Evolutionary conservation across 2,329 filamentous ascomycete species (phyloP).

Genomic region (Pseudogymnoascus sp.): DNA sequence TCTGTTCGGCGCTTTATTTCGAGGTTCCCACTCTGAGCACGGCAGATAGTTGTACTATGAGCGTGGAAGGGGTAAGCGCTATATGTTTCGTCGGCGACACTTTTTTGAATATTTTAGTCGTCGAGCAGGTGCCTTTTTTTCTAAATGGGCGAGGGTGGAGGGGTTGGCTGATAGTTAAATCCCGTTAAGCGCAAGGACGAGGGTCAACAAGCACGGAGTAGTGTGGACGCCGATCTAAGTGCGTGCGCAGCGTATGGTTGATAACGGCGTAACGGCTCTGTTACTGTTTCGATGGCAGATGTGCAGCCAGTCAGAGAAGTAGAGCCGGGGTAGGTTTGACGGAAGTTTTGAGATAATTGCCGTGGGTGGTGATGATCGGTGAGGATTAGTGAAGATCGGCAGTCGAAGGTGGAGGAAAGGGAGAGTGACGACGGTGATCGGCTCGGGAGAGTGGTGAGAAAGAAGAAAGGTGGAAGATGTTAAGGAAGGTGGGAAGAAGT

Average conservation of each 20-base stretch:
- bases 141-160: neutral
- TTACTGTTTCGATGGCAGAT: neutral
- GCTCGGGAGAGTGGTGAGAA: neutral
- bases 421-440: neutral
- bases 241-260: neutral
- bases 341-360: constrained; percentile 2
- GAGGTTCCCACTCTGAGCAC: neutral
- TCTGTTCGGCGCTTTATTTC: neutral
- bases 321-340: neutral
- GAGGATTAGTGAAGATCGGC: neutral
- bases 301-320: neutral
- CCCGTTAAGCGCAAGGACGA: neutral
- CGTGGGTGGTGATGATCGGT: neutral
- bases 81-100: neutral
- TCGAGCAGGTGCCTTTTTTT: neutral
- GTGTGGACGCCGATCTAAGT: neutral
- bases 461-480: neutral
- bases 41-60: neutral
- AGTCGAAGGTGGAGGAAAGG: neutral
- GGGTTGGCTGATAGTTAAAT: neutral
- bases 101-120: neutral
- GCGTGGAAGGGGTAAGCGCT: neutral
- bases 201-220: neutral
- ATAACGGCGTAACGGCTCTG: neutral
- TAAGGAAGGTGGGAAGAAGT: neutral